These are phyloP conservation scores for Scheffersomyces coipomensis DNA, from an alignment of 805 yeast genomes.

Conservation along the genomic window DNA sequence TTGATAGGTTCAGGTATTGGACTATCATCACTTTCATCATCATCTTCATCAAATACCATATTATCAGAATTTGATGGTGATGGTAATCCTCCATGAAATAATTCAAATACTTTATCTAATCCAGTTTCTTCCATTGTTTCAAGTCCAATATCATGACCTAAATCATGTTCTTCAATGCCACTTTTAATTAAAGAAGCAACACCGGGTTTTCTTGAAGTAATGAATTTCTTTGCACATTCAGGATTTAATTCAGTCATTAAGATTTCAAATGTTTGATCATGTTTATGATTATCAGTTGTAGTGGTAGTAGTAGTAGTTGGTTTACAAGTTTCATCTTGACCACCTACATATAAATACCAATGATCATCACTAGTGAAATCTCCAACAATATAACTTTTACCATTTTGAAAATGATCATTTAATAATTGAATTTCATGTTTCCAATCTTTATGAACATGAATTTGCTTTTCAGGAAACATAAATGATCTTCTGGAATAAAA, in stretches of 20 bases:
- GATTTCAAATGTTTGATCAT: conserved; percentile 80
- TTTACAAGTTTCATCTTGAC: conserved; percentile 17
- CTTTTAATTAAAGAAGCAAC: conserved; percentile 34
- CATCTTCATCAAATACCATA: conserved; percentile 17
- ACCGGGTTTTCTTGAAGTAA: conserved; percentile 49
- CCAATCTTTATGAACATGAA: conserved; percentile 83
- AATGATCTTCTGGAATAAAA: conserved; percentile 90
- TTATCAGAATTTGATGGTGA: conserved; percentile 32
- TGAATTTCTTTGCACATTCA: conserved; percentile 55
- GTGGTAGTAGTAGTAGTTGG: not conserved
- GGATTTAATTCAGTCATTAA: conserved; percentile 84
- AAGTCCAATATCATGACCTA: conserved; percentile 78
- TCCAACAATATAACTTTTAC: conserved; percentile 75
- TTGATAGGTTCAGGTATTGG: not conserved
- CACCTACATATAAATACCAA: conserved; percentile 84
- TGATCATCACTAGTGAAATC: conserved; percentile 72
- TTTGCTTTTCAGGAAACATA: conserved; percentile 88
- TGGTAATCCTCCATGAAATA: conserved; percentile 18
- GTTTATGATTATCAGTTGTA: not conserved
- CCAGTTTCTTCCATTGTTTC: conserved; percentile 63
- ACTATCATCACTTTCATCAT: conserved; percentile 6
- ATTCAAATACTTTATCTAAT: conserved; percentile 55
- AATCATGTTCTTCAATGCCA: conserved; percentile 55
- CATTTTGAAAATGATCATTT: conserved; percentile 60
- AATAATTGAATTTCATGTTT: conserved; percentile 70